Evolutionary conservation across 2,329 filamentous ascomycete genomes (phyloP), one percentile per base, ranked within the genome.

Genomic region (Saccharata proteae): DNA sequence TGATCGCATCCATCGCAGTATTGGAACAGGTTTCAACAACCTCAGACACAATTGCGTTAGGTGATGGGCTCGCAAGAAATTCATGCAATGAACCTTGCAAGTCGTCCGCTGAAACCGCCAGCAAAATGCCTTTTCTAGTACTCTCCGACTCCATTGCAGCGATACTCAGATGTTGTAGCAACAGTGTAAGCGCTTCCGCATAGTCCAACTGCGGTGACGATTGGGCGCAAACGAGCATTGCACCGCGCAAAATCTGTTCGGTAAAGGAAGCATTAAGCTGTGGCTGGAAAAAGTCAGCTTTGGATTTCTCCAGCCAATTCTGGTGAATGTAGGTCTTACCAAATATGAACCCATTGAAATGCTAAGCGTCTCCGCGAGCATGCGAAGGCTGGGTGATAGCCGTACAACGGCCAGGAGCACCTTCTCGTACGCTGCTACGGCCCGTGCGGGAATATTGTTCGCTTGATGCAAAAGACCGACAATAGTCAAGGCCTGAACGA

Each of bases 401-500:
- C 34, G 22, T 15, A 39, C 19, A 1, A 43, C 16, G 5, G 36
- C 23, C 6, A 32, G 12, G 11, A 52, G 24, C 19, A 39, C 41
- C 12, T 27, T 27, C 26, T 48, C 36, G 26, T 52, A 55, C 17
- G 43, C 39, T 8, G 29, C 24, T 12, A 49, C 41, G 12, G 48
- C 27, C 5, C 44, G 33, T 18, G 30, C 18, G 4, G 43, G 40
- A 6, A 54, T 30, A 12, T 34, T 38, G 2, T 34, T 36, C 4
- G 38, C 27, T 12, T 43, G 43, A 8, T 40, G 40, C n/a, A 54
- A 40, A 37, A 45, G 34, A 3, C 44, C 44, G 21, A 50, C 47
- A 26, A 54, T 51, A 28, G 36, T 41, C 15, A 49, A 26, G 10
- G 43, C 51, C 38, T 28, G 11, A n/a, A 8, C 9, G n/a, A 16